Evolutionary conservation across 139 green algal genomes (phyloP), one percentile per base, ranked within the genome.

Genomic region (Chlamydomonas sp.): DNA sequence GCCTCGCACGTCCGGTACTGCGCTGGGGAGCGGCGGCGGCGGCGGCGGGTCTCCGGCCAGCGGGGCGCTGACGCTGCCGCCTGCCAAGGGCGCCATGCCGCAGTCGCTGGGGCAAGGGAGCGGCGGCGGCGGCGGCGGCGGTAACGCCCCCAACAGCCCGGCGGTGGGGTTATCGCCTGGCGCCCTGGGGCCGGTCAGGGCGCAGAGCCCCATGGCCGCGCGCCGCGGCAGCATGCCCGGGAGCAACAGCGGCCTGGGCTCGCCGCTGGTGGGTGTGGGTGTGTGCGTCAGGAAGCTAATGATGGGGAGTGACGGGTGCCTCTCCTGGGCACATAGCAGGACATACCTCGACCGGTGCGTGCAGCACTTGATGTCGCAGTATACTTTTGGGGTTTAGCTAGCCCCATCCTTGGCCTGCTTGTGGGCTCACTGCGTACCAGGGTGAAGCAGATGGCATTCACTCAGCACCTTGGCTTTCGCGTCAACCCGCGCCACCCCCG

Each of bases 201-300:
- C 81, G 2, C 81, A 86, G 81, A 86, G 81, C 60, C 81, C 81
- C 59, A 86, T 86, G 81, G 60, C n/a, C 71, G 31, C 31, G 31
- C 31, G 31, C 31, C 31, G 31, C 31, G 31, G 31, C 31, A 49
- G 31, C 31, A 49, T 49, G 31, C 31, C 31, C 31, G 31, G 31
- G 31, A 49, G 31, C 31, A 49, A 49, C 31, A 49, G 31, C 31
- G 31, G 31, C 31, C 31, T 49, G 31, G 31, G 31, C 31, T 49
- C 31, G 31, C 31, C 31, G 31, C 31, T 49, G 31, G 31, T 49
- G 31, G 31, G 31, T 49, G 31, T 49, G 31, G 31, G 31, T 49
- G 31, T 49, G 31, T 49, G 31, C 31, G 31, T 49, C 31, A 49
- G 31, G 31, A 49, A 49, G 31, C 31, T 49, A 49, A 49, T 49